A percentile compares a stretch with the other conserved stretches of the same genome.
Conservation (phyloP, 331 rosid genomes). For the Dryas integrifolia region DNA sequence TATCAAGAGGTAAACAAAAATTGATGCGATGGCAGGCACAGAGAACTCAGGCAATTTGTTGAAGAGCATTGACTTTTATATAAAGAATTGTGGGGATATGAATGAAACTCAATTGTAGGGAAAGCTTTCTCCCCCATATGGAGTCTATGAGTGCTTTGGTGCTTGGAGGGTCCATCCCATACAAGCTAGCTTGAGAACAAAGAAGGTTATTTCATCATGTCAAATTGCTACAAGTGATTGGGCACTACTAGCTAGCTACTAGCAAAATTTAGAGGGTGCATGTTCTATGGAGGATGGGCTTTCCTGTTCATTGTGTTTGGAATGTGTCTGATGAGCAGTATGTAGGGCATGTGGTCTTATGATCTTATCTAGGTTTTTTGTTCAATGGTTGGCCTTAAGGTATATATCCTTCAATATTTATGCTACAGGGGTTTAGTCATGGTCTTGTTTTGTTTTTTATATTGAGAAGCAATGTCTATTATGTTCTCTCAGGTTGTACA, state of each 20-base stretch:
- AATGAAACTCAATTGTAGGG: neutral
- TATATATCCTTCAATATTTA: slow-evolving; percentile 30
- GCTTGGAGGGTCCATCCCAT: neutral
- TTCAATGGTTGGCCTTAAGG: slow-evolving; percentile 34
- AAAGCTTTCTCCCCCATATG: neutral
- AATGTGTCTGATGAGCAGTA: slow-evolving; percentile 30
- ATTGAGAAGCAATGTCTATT: slow-evolving; percentile 30
- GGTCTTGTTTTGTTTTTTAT: slow-evolving; percentile 42
- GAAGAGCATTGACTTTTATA: neutral
- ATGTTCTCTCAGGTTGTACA: neutral
- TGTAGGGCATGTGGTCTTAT: slow-evolving; percentile 27
- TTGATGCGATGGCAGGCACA: neutral
- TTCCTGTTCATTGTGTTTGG: slow-evolving; percentile 28
- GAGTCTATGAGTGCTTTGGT: neutral
- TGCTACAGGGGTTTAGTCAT: slow-evolving; percentile 34
- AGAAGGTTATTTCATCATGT: neutral
- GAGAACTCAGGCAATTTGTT: neutral
- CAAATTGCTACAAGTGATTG: neutral
- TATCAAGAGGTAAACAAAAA: neutral
- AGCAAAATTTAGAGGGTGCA: neutral
- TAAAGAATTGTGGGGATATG: neutral
- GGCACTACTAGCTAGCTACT: neutral
- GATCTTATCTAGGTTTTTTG: slow-evolving; percentile 21
- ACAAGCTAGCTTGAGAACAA: neutral
- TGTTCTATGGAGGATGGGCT: slow-evolving; percentile 27